These are phyloP conservation scores for Hortiboletus flavorubellus DNA, from an alignment of 768 basidiomycete species.

Conservation along the genomic window DNA sequence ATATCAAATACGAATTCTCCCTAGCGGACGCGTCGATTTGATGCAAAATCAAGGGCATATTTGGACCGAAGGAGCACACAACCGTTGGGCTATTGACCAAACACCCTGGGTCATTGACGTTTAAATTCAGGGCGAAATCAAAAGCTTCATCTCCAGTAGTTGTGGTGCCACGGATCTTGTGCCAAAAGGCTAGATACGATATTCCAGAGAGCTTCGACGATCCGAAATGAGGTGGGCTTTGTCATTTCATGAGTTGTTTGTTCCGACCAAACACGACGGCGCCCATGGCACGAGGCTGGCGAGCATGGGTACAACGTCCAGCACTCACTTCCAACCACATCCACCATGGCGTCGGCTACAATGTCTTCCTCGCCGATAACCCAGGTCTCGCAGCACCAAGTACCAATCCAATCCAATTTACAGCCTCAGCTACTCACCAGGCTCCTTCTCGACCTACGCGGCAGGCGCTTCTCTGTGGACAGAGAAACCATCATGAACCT, in stretches of 20 bases:
- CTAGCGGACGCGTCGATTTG: not conserved
- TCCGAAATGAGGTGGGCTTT: not conserved
- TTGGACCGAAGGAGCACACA: conserved; percentile 7
- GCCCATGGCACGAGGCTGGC: conserved; percentile 22
- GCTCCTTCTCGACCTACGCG: conserved; percentile 89
- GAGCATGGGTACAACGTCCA: conserved; percentile 13
- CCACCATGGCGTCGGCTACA: conserved; percentile 36
- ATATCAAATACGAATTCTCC: conserved; percentile 23
- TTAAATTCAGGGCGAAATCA: not conserved
- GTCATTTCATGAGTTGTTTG: conserved; percentile 23
- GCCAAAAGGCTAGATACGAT: not conserved
- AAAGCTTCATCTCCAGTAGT: not conserved
- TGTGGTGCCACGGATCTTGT: not conserved
- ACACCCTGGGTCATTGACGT: not conserved
- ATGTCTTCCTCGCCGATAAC: conserved; percentile 55
- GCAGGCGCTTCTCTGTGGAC: conserved; percentile 89
- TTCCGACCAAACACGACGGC: conserved; percentile 26
- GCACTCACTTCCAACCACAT: conserved; percentile 9
- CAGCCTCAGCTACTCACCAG: conserved; percentile 88
- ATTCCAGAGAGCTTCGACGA: not conserved
- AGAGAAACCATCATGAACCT: conserved; percentile 98
- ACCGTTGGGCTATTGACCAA: not conserved
- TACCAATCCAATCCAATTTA: conserved; percentile 63
- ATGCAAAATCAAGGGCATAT: conserved; percentile 12
- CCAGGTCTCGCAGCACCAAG: conserved; percentile 49